Evolutionary conservation across 805 yeast species (phyloP).

Genomic region (Candida sakaeoensis): DNA sequence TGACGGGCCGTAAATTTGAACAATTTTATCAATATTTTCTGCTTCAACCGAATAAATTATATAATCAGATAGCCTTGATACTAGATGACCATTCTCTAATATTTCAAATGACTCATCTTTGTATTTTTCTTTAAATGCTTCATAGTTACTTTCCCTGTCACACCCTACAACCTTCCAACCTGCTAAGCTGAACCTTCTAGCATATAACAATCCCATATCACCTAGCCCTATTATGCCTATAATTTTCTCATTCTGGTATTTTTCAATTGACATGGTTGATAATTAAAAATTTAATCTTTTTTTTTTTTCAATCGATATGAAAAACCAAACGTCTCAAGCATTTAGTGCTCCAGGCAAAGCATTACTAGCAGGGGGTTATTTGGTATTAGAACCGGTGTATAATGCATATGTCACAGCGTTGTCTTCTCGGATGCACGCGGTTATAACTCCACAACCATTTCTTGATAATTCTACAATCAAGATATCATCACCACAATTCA

Average conservation of each 20-base stretch:
- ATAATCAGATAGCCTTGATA: constrained; percentile 77
- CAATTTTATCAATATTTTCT: constrained; percentile 71
- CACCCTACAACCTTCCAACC: constrained; percentile 92
- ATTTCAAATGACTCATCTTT: constrained; percentile 48
- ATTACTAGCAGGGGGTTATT: constrained; percentile 88
- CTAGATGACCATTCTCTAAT: constrained; percentile 75
- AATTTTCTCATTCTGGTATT: constrained; percentile 37
- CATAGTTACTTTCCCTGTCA: constrained; percentile 68
- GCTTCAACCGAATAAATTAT: constrained; percentile 93
- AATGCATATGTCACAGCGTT: constrained; percentile 80
- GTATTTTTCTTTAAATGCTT: constrained; percentile 39
- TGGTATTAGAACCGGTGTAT: constrained; percentile 78
- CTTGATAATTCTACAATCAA: constrained; percentile 24
- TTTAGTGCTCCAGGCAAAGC: constrained; percentile 97
- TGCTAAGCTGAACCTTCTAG: constrained; percentile 67
- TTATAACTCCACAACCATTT: constrained; percentile 18
- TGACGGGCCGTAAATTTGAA: constrained; percentile 75
- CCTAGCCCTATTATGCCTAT: constrained; percentile 95
- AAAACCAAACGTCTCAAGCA: constrained; percentile 33
- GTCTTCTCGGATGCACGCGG: constrained; percentile 85
- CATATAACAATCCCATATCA: constrained; percentile 93
- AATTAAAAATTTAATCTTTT: not conserved
- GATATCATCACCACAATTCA: constrained; percentile 75
- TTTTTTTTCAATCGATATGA: not conserved
- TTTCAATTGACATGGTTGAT: not conserved